Evolutionary conservation across 805 yeast genomes (phyloP), one percentile per base, ranked within the genome.

Genomic region (Wilhelminamyces savonicus): DNA sequence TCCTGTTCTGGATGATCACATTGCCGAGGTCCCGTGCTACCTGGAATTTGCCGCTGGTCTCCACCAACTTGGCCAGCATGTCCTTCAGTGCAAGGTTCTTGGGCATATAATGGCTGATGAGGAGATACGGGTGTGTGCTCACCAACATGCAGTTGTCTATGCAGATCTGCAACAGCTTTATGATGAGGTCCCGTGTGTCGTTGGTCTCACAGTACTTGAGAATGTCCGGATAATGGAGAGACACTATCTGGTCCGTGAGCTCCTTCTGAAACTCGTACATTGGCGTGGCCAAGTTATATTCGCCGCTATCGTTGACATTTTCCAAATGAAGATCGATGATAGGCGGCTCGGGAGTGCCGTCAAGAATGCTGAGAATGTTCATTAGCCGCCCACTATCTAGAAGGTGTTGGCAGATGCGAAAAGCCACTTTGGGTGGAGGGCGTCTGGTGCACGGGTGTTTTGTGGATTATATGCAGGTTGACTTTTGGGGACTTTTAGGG

Each of bases 161-260:
- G 54, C 94, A 74, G 6, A 84, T 80, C 36, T 76, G 72, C 52
- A 90, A 66, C 0, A 94, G 78, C 46, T 84, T 84, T n/a, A 77
- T 63, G 21, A 82, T 72, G 17, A 83, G 74, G 11, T 63, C 69
- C 5, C 56, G 52, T 23, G 59, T 56, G 38, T 66, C 70, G 34
- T 68, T 59, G 28, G 74, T 62, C 50, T 86, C 94, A 48, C 84
- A 87, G 52, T 81, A 88, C 55, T 86, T 79, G 43, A 90, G 63
- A 34, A 90, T 86, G 50, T 88, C 97, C 20, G 90, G 76, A 51
- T 88, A 90, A 56, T 90, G 97, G 23, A 87, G 63, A 2, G 95
- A 83, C 9, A 90, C 83, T 18, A 92, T 87, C 50, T 87, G 95
- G 54, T 90, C 95, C 8, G 88, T 84, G 30, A 90, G 66, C 46